phyloP scores from a whole-genome alignment of 2,329 filamentous ascomycete genomes.

The Dichotomopilus funicola region DNA sequence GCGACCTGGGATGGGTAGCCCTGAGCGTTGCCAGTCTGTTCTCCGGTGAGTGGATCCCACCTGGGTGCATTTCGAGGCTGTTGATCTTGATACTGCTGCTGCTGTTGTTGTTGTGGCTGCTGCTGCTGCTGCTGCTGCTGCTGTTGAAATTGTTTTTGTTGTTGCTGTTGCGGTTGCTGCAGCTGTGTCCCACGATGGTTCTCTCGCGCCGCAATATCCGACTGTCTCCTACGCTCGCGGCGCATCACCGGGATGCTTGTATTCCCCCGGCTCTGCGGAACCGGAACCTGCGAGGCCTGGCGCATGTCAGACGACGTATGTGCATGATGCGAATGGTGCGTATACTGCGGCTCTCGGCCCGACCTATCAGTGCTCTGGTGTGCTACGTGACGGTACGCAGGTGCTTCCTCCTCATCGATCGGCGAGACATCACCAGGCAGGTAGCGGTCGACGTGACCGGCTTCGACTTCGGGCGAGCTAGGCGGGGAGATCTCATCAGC shows the following conservation, averaged over 20 bases:
- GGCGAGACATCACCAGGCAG: slow-evolving; percentile 43
- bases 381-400: slow-evolving; percentile 4
- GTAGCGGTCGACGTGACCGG: slow-evolving; percentile 25
- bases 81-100: slow-evolving; percentile 15
- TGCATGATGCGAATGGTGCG: too few species aligned
- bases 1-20: slow-evolving; percentile 49
- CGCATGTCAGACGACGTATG: too few species aligned
- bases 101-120: too few species aligned
- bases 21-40: slow-evolving; percentile 51
- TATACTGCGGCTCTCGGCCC: neutral
- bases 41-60: slow-evolving; percentile 63
- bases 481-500: slow-evolving; percentile 43
- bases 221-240: slow-evolving; percentile 42
- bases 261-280: slow-evolving; percentile 8
- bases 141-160: too few species aligned
- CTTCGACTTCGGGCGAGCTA: slow-evolving; percentile 46
- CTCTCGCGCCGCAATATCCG: slow-evolving; percentile 34
- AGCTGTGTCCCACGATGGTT: too few species aligned
- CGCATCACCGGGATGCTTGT: slow-evolving; percentile 48
- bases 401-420: slow-evolving; percentile 38
- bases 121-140: too few species aligned
- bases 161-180: too few species aligned
- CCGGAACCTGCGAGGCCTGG: slow-evolving; percentile 16
- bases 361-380: slow-evolving; percentile 1
- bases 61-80: slow-evolving; percentile 39